Percentiles rank a stretch among this genome's conserved stretches.
Evolutionary conservation across 2,329 filamentous ascomycete genomes (phyloP).

Genomic region (Hymenoscyphus scutula): DNA sequence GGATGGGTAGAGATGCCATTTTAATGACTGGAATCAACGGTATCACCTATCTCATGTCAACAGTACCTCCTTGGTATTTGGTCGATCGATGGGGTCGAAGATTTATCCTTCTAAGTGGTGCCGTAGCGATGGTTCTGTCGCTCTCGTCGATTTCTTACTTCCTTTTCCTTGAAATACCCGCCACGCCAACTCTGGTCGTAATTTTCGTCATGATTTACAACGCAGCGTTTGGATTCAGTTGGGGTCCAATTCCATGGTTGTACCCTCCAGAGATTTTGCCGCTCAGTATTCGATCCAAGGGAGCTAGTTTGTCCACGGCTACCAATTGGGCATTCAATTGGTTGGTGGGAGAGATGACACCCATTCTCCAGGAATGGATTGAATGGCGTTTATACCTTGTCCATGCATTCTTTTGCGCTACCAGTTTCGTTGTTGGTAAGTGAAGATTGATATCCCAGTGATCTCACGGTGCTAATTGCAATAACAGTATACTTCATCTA

Average conservation of each 20-base stretch:
- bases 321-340: slow-evolving; percentile 99
- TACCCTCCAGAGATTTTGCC: slow-evolving; percentile 99
- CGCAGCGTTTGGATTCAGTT: slow-evolving; percentile 92
- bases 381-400: slow-evolving; percentile 92
- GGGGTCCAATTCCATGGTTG: slow-evolving; percentile 97
- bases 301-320: slow-evolving; percentile 91
- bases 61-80: slow-evolving; percentile 94
- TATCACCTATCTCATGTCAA: slow-evolving; percentile 85
- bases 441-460: slow-evolving; percentile 24
- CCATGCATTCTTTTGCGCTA: slow-evolving; percentile 94
- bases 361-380: slow-evolving; percentile 87
- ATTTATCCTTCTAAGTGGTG: slow-evolving; percentile 84
- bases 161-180: slow-evolving; percentile 77
- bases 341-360: slow-evolving; percentile 93
- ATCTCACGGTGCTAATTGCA: background rate
- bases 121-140: slow-evolving; percentile 83
- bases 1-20: slow-evolving; percentile 84
- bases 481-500: slow-evolving; percentile 91
- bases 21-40: slow-evolving; percentile 97
- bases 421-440: slow-evolving; percentile 94
- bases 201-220: slow-evolving; percentile 98
- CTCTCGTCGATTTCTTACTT: slow-evolving; percentile 93
- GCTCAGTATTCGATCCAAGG: slow-evolving; percentile 93
- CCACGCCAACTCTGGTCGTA: slow-evolving; percentile 82
- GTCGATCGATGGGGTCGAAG: slow-evolving; percentile 90